These are phyloP conservation scores for Epichloe bromicola DNA, from an alignment of 2,329 filamentous ascomycete genomes.

Conservation along the genomic window DNA sequence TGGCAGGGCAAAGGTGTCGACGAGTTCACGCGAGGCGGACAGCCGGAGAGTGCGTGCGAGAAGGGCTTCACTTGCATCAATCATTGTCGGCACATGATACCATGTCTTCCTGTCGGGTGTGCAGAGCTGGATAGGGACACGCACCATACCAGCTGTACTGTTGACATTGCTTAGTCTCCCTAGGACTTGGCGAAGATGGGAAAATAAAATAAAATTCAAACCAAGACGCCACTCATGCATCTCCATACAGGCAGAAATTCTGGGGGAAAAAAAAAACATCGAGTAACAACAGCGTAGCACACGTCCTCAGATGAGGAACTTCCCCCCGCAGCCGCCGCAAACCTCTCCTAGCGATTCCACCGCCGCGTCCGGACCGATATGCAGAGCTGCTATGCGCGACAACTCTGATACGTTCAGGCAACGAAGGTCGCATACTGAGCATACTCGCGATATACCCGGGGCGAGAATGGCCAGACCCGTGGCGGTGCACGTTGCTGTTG, in stretches of 20 bases:
- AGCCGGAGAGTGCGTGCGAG: too few species aligned
- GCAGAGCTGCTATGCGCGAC: conserved; percentile 17
- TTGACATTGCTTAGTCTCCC: too few species aligned
- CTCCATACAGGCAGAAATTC: too few species aligned
- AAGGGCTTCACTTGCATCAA: too few species aligned
- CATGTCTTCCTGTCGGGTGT: too few species aligned
- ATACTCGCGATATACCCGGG: conserved; percentile 39
- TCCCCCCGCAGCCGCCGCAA: conserved; percentile 29
- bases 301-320: conserved; percentile 21
- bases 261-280: background rate
- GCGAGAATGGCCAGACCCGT: conserved; percentile 41
- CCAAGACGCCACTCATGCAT: too few species aligned
- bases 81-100: too few species aligned
- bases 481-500: conserved; percentile 37
- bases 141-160: too few species aligned
- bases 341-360: conserved; percentile 20
- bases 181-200: background rate
- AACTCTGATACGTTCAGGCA: conserved; percentile 34
- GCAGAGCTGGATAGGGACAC: too few species aligned
- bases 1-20: too few species aligned
- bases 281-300: background rate
- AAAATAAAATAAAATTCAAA: background rate
- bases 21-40: too few species aligned
- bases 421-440: conserved; percentile 40
- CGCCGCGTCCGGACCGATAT: conserved; percentile 15